Evolutionary conservation across 2,329 filamentous ascomycete species (phyloP).

Genomic region (Fusarium sp.): DNA sequence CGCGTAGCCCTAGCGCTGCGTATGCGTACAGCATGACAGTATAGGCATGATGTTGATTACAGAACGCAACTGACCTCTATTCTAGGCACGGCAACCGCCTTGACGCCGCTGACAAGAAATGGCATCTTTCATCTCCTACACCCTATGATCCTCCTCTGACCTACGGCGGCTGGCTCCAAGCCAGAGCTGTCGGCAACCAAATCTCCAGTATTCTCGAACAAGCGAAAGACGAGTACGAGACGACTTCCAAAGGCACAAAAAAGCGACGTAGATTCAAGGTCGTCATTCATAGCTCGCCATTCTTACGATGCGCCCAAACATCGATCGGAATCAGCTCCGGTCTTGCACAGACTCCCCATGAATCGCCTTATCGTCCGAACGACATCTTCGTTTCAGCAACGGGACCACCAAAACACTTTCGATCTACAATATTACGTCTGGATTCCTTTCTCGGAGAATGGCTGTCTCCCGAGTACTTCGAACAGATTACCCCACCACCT

Average conservation of each 20-base stretch:
- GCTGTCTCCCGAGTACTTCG: slow-evolving; percentile 93
- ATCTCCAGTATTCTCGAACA: slow-evolving; percentile 78
- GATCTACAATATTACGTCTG: slow-evolving; percentile 76
- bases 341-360: slow-evolving; percentile 67
- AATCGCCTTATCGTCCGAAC: slow-evolving; percentile 46
- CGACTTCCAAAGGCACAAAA: slow-evolving; percentile 35
- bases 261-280: slow-evolving; percentile 76
- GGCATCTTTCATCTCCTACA: slow-evolving; percentile 91
- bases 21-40: slow-evolving; percentile 15
- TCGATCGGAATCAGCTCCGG: slow-evolving; percentile 88
- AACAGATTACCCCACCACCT: slow-evolving; percentile 89
- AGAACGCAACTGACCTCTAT: slow-evolving; percentile 19
- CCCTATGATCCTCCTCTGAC: slow-evolving; percentile 96
- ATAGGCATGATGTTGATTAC: background rate
- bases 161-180: slow-evolving; percentile 93
- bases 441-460: slow-evolving; percentile 97
- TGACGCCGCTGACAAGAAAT: slow-evolving; percentile 92
- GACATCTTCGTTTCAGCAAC: slow-evolving; percentile 50
- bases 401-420: slow-evolving; percentile 49
- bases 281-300: slow-evolving; percentile 93
- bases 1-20: slow-evolving; percentile 24
- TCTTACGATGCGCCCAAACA: slow-evolving; percentile 91
- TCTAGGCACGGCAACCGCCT: slow-evolving; percentile 88
- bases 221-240: slow-evolving; percentile 57
- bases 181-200: slow-evolving; percentile 80